Percentiles rank a stretch among this genome's conserved stretches.
These are phyloP conservation scores for Fusarium avenaceum DNA, from an alignment of 2,329 filamentous ascomycete genomes.

Conservation along the genomic window DNA sequence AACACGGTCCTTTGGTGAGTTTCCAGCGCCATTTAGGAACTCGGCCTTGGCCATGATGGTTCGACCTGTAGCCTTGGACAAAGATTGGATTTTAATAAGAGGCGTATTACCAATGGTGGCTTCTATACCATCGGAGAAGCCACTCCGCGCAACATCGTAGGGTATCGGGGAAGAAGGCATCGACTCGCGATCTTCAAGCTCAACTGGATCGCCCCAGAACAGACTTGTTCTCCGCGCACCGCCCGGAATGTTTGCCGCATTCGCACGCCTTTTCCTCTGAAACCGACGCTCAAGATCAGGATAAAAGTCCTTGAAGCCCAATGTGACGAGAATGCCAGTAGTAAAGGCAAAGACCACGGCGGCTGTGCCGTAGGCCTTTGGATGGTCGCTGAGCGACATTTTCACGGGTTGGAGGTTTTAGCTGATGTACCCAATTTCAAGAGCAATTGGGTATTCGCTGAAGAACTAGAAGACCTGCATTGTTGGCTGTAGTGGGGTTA, in stretches of 20 bases:
- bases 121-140: conserved; percentile 82
- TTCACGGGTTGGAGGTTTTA: conserved; percentile 47
- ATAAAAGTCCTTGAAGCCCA: conserved; percentile 85
- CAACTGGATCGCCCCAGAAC: conserved; percentile 63
- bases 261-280: conserved; percentile 59
- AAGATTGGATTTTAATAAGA: conserved; percentile 84
- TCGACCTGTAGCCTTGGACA: conserved; percentile 89
- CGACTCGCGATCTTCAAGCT: conserved; percentile 69
- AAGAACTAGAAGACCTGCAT: conserved; percentile 31
- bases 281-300: conserved; percentile 78
- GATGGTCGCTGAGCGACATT: conserved; percentile 74
- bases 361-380: conserved; percentile 72
- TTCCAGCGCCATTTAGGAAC: conserved; percentile 94
- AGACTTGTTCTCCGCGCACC: conserved; percentile 58
- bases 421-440: conserved; percentile 8
- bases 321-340: conserved; percentile 80
- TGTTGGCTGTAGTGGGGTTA: conserved; percentile 9
- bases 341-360: conserved; percentile 80
- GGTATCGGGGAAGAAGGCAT: conserved; percentile 40
- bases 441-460: conserved; percentile 16
- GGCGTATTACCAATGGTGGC: conserved; percentile 95
- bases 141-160: conserved; percentile 50
- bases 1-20: conserved; percentile 94
- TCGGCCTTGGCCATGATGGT: conserved; percentile 94
- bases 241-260: conserved; percentile 1